Percentiles rank a stretch among this genome's conserved stretches.
phyloP scores from a whole-genome alignment of 176 grass and related monocot species.

The Tillandsia fasciculata region DNA sequence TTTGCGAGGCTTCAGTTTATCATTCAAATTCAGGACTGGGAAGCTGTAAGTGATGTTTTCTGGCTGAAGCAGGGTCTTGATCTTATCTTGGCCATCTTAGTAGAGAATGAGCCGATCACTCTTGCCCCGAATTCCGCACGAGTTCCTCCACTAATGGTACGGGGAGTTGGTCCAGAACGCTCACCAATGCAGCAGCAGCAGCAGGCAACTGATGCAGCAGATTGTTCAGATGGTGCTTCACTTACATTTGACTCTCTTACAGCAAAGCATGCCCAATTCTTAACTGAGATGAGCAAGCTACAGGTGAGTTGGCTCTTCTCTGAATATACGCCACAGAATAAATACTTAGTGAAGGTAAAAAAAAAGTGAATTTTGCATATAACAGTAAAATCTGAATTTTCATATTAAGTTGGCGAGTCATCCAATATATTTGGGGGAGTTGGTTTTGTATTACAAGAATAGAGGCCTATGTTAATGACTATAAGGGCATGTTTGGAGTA shows the following conservation, averaged over 20 bases:
- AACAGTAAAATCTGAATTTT: too few species aligned
- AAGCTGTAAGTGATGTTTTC: slow-evolving; percentile 90
- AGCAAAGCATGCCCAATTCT: slow-evolving; percentile 65
- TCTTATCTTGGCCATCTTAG: slow-evolving; percentile 89
- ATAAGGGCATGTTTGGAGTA: too few species aligned
- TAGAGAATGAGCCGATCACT: slow-evolving; percentile 83
- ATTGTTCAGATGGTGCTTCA: slow-evolving; percentile 50
- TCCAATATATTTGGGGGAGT: too few species aligned
- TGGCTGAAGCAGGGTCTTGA: slow-evolving; percentile 98
- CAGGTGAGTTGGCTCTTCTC: slow-evolving; percentile 37
- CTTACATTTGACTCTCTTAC: slow-evolving; percentile 78
- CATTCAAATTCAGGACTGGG: slow-evolving; percentile 94
- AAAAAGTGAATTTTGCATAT: too few species aligned
- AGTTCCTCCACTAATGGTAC: slow-evolving; percentile 62
- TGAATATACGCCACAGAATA: background rate
- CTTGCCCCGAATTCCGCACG: slow-evolving; percentile 92
- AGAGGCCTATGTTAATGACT: too few species aligned
- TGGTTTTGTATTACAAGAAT: too few species aligned
- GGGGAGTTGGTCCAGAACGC: slow-evolving; percentile 48
- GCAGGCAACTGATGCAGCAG: slow-evolving; percentile 38
- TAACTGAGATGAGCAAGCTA: slow-evolving; percentile 85
- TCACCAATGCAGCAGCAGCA: slow-evolving; percentile 56
- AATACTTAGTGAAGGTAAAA: too few species aligned
- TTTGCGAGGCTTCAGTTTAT: slow-evolving; percentile 95
- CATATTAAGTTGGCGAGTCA: too few species aligned